phyloP scores from a whole-genome alignment of 345 rosid species.

The Brassica carinata region DNA sequence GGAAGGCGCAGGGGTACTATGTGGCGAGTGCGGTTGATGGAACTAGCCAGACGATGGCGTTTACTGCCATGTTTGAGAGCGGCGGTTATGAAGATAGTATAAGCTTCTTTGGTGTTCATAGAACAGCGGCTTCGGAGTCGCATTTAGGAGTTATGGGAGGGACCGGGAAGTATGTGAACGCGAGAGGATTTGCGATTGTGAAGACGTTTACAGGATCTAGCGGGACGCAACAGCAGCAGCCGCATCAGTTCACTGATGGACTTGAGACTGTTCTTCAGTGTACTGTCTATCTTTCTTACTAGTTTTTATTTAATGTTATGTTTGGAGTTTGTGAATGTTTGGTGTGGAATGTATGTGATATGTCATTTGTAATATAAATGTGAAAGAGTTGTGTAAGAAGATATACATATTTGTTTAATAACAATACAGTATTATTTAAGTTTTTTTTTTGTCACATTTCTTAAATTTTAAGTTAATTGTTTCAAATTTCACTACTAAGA shows the following conservation, averaged over 20 bases:
- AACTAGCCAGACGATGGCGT: conserved; percentile 73
- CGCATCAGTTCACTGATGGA: conserved; percentile 61
- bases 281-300: conserved; percentile 57
- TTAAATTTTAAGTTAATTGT: too few relatives aligned
- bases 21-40: conserved; percentile 80
- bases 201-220: conserved; percentile 59
- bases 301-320: conserved; percentile 3
- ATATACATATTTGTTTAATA: neutral
- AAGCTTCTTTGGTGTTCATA: conserved; percentile 79
- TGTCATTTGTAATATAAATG: conserved; percentile 26
- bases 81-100: conserved; percentile 76
- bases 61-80: conserved; percentile 71
- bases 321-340: conserved; percentile 19
- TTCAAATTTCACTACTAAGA: too few relatives aligned
- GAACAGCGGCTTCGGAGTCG: conserved; percentile 72
- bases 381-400: conserved; percentile 18
- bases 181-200: conserved; percentile 66
- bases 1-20: conserved; percentile 90
- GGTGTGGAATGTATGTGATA: conserved; percentile 22
- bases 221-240: conserved; percentile 44
- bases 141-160: conserved; percentile 90
- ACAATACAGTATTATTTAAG: too few relatives aligned
- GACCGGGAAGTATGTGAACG: conserved; percentile 79
- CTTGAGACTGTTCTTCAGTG: conserved; percentile 65
- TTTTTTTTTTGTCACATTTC: too few relatives aligned